Conservation (phyloP, 768 basidiomycete genomes). For the Strobilomyces confusus region DNA sequence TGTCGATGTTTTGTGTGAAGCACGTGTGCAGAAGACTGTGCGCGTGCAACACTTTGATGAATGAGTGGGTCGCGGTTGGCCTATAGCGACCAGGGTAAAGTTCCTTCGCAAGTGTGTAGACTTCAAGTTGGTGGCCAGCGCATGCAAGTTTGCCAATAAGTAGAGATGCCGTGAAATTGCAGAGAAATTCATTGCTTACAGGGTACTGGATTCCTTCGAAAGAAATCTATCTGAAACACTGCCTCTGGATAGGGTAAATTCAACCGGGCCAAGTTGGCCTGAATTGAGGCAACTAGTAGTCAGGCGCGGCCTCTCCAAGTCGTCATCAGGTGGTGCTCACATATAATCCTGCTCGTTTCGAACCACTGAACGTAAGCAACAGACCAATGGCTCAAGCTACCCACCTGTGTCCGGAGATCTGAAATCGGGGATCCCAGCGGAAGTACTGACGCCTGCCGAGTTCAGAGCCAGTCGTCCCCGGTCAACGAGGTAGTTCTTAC, state of each 20-base stretch:
- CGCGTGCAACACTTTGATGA: constrained; percentile 75
- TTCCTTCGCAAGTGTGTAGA: constrained; percentile 91
- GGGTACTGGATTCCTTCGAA: constrained; percentile 73
- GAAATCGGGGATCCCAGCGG: constrained; percentile 88
- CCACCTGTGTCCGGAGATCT: constrained; percentile 79
- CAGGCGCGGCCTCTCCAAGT: background rate
- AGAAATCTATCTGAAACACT: constrained; percentile 90
- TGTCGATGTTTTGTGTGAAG: constrained; percentile 93
- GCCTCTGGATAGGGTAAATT: constrained; percentile 92
- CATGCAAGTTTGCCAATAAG: background rate
- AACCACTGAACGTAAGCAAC: background rate
- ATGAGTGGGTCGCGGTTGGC: constrained; percentile 87
- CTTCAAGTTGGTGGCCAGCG: constrained; percentile 36
- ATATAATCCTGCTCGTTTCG: constrained; percentile 21
- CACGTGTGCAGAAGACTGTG: constrained; percentile 68
- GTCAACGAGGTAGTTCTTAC: constrained; percentile 33
- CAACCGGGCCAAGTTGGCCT: constrained; percentile 75
- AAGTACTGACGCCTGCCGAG: constrained; percentile 62
- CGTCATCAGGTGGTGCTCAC: constrained; percentile 15
- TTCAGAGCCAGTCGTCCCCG: constrained; percentile 1
- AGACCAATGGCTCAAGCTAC: constrained; percentile 13
- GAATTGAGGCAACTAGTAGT: constrained; percentile 4
- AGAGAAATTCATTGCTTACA: constrained; percentile 44
- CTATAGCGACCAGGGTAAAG: constrained; percentile 88
- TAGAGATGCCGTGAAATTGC: background rate